Evolutionary conservation across 2,329 filamentous ascomycete genomes (phyloP).

Genomic region (Aspergillus sp.): DNA sequence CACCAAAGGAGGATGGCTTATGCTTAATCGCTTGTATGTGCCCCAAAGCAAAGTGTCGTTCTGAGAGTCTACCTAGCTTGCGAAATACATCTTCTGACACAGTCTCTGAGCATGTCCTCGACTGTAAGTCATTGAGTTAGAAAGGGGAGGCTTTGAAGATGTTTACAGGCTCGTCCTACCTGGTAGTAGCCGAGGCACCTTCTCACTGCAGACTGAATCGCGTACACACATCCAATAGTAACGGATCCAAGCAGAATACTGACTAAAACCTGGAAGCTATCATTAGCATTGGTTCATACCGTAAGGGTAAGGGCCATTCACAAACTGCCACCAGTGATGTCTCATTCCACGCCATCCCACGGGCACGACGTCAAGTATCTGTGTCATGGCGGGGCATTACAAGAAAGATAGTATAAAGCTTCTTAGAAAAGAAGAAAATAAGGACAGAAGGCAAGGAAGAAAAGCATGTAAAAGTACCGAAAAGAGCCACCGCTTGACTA

Average conservation of each 20-base stretch:
- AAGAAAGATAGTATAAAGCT: not conserved
- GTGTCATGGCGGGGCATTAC: conserved; percentile 15
- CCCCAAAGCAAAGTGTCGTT: conserved; percentile 15
- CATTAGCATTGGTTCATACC: conserved; percentile 4
- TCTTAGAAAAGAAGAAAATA: not conserved
- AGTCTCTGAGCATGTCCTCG: conserved; percentile 14
- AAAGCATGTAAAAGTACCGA: not conserved
- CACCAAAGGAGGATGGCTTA: conserved; percentile 34
- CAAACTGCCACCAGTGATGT: conserved; percentile 39
- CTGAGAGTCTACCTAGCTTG: conserved; percentile 17
- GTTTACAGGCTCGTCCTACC: conserved; percentile 13
- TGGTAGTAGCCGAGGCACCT: conserved; percentile 21
- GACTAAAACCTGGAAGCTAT: conserved; percentile 26
- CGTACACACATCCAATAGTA: conserved; percentile 20
- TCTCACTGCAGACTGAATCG: conserved; percentile 20
- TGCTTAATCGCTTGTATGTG: conserved; percentile 5
- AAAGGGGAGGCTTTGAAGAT: not conserved
- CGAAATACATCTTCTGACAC: conserved; percentile 19
- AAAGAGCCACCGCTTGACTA: not conserved
- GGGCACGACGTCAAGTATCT: conserved; percentile 22
- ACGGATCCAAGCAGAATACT: conserved; percentile 27
- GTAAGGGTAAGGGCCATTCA: conserved; percentile 15
- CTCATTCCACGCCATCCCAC: conserved; percentile 33
- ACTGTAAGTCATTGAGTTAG: conserved; percentile 11
- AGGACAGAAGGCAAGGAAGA: not conserved